A percentile compares a stretch with the other conserved stretches of the same genome.
These are phyloP conservation scores for Heliosperma pusillum DNA, from an alignment of 148 eudicot genomes.

Conservation along the genomic window DNA sequence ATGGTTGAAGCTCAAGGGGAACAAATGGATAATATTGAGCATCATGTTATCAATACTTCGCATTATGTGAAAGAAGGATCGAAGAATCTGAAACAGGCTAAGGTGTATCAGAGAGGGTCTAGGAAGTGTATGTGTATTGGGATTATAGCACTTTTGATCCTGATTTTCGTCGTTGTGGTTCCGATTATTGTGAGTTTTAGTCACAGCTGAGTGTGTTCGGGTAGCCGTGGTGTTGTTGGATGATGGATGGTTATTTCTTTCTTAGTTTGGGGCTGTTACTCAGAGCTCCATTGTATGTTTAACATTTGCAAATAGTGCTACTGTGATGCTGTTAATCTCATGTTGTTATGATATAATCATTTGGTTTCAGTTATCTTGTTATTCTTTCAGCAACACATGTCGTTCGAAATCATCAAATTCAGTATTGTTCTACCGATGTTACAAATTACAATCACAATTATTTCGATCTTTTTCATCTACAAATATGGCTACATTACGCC, in stretches of 20 bases:
- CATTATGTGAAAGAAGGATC: conserved; percentile 66
- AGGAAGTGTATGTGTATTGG: conserved; percentile 72
- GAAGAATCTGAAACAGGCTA: conserved; percentile 63
- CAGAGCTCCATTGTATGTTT: conserved; percentile 9
- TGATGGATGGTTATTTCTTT: not conserved
- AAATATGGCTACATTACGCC: too few species aligned
- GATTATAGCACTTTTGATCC: conserved; percentile 51
- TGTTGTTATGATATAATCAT: not conserved
- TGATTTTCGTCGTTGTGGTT: conserved; percentile 51
- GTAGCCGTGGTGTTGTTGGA: not conserved
- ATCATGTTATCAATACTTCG: conserved; percentile 75
- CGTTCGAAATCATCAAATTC: too few species aligned
- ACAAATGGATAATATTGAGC: conserved; percentile 85
- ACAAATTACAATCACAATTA: too few species aligned
- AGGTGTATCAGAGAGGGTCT: conserved; percentile 64
- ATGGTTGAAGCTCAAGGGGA: conserved; percentile 95
- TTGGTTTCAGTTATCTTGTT: too few species aligned
- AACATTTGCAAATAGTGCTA: not conserved
- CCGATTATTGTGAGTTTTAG: conserved; percentile 64
- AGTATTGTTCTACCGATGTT: too few species aligned
- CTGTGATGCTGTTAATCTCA: not conserved
- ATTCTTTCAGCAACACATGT: too few species aligned
- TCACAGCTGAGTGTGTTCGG: conserved; percentile 34
- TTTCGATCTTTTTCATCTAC: too few species aligned
- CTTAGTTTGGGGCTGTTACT: conserved; percentile 1